These are phyloP conservation scores for Betula pendula DNA, from an alignment of 306 rosid genomes.

Conservation along the genomic window DNA sequence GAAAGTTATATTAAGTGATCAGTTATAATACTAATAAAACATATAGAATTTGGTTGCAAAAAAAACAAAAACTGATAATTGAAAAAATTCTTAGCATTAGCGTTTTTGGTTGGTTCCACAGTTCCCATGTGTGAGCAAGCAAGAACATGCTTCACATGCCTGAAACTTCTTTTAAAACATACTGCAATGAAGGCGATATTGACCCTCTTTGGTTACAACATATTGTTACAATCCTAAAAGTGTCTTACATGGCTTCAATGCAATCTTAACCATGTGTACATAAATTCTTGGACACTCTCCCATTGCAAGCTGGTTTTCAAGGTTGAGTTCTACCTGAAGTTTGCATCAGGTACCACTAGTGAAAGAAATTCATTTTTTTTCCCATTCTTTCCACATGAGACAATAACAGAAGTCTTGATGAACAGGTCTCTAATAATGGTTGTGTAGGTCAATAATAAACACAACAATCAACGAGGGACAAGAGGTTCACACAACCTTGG, in stretches of 20 bases:
- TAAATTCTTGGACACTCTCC: no score
- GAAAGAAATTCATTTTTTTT: background rate
- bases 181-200: background rate
- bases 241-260: no score
- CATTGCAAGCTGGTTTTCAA: no score
- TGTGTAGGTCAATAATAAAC: background rate
- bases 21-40: background rate
- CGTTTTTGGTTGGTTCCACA: background rate
- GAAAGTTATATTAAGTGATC: conserved; percentile 1
- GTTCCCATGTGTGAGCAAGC: background rate
- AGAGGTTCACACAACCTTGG: background rate
- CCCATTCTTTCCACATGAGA: background rate
- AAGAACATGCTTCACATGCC: no score
- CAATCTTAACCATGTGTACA: no score
- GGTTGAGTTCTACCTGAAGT: no score
- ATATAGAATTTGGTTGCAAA: background rate
- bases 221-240: no score
- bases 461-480: background rate
- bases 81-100: background rate
- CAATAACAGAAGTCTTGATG: background rate
- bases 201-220: background rate
- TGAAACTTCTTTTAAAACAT: background rate
- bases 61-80: background rate
- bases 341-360: background rate
- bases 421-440: background rate